A percentile compares a stretch with the other conserved stretches of the same genome.
phyloP scores from a whole-genome alignment of 805 yeast species.

The Zygoascus biomembranicola region DNA sequence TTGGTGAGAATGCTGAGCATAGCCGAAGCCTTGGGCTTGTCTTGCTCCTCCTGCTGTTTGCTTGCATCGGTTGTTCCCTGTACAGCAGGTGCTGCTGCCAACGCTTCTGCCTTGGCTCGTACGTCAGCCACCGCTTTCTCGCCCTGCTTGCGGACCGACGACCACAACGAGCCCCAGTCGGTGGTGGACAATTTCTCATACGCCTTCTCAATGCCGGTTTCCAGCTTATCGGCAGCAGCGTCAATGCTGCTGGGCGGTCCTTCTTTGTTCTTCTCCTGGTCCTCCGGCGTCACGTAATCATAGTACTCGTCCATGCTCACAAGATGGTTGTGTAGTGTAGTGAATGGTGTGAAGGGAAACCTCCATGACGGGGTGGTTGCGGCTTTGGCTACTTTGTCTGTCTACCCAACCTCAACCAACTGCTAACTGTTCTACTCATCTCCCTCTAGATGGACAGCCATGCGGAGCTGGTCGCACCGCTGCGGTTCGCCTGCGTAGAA shows the following conservation, averaged over 20 bases:
- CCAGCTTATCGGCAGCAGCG: constrained; percentile 22
- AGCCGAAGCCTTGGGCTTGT: constrained; percentile 8
- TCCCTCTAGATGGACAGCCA: constrained; percentile 3
- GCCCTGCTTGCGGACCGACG: constrained; percentile 23
- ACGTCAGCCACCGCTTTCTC: constrained; percentile 22
- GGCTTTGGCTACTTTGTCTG: no score
- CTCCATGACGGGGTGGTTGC: no score
- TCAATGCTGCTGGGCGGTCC: constrained; percentile 14
- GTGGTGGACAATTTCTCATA: constrained; percentile 10
- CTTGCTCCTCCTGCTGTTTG: background rate
- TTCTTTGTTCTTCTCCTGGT: background rate
- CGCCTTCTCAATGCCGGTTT: constrained; percentile 17
- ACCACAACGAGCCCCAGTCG: constrained; percentile 23
- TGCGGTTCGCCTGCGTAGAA: constrained; percentile 65
- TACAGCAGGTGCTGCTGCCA: background rate
- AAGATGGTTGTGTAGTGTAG: background rate
- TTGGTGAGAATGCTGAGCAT: constrained; percentile 27
- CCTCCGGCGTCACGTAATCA: constrained; percentile 7
- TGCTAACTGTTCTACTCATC: no score
- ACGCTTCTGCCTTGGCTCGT: constrained; percentile 5
- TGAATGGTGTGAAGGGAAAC: no score
- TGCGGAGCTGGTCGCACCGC: constrained; percentile 43
- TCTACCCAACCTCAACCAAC: no score
- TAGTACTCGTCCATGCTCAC: background rate
- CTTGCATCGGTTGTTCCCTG: constrained; percentile 2